Percentiles rank a stretch among this genome's conserved stretches.
Conservation (phyloP, 2,329 filamentous ascomycete species). For the Huntiella decipiens region DNA sequence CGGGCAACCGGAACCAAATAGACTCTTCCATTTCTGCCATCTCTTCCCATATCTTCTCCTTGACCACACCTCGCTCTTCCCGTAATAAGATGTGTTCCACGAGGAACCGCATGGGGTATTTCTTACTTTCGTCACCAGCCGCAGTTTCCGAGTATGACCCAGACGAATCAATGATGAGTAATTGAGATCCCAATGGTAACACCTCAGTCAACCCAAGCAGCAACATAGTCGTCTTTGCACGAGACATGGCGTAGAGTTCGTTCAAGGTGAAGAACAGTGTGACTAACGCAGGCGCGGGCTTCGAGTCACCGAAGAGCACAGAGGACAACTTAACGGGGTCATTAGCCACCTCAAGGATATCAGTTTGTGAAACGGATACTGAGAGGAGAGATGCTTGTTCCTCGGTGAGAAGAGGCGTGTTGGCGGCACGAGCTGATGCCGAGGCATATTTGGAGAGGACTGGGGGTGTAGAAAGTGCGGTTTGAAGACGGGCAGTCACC, state of each 20-base stretch:
- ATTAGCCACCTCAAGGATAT: constrained; percentile 22
- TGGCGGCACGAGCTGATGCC: constrained; percentile 25
- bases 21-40: constrained; percentile 60
- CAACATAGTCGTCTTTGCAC: constrained; percentile 55
- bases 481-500: constrained; percentile 40
- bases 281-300: constrained; percentile 32
- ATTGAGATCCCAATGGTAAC: constrained; percentile 38
- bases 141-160: constrained; percentile 78
- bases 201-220: constrained; percentile 47
- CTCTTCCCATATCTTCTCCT: constrained; percentile 38
- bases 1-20: constrained; percentile 62
- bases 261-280: constrained; percentile 91
- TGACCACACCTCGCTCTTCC: constrained; percentile 3
- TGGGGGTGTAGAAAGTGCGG: constrained; percentile 33
- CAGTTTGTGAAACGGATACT: constrained; percentile 24
- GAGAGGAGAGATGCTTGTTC: constrained; percentile 17
- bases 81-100: constrained; percentile 54
- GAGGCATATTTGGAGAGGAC: constrained; percentile 34
- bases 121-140: constrained; percentile 40
- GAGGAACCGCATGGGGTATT: constrained; percentile 88
- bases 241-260: constrained; percentile 67
- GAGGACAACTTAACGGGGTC: constrained; percentile 16
- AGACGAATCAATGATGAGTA: constrained; percentile 81
- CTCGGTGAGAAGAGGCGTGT: constrained; percentile 22
- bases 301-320: constrained; percentile 15